Evolutionary conservation across 2,329 filamentous ascomycete species (phyloP).

Genomic region (Teratosphaeria epicoccoides): DNA sequence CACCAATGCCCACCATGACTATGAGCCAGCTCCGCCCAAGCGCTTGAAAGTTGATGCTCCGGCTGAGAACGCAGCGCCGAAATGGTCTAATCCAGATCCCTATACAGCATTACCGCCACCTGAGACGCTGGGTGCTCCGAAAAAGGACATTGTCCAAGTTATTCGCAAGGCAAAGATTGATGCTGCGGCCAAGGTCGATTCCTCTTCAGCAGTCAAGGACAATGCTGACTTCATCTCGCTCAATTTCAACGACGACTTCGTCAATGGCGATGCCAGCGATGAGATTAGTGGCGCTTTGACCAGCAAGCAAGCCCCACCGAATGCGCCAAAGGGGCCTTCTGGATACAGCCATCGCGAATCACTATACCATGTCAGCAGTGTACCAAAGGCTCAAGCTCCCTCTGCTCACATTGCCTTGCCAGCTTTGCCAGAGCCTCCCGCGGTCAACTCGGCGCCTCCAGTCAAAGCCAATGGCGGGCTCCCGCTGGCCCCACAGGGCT

Average conservation of each 20-base stretch:
- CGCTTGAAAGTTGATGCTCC: conserved; percentile 17
- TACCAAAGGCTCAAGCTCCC: not conserved
- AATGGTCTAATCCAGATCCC: conserved; percentile 93
- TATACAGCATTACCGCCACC: conserved; percentile 79
- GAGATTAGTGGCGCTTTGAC: conserved; percentile 15
- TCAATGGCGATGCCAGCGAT: conserved; percentile 23
- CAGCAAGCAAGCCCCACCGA: not conserved
- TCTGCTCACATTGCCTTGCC: not conserved
- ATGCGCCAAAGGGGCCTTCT: not conserved
- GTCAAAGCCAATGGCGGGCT: conserved; percentile 1
- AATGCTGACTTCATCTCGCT: conserved; percentile 81
- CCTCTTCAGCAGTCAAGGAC: conserved; percentile 24
- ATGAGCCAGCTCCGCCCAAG: conserved; percentile 21
- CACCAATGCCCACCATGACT: conserved; percentile 8
- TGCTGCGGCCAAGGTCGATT: conserved; percentile 44
- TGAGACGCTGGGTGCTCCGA: conserved; percentile 62
- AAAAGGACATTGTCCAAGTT: conserved; percentile 76
- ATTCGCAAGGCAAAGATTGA: conserved; percentile 81
- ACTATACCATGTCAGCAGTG: conserved; percentile 13
- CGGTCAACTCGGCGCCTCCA: not conserved
- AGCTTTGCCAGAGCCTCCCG: not conserved
- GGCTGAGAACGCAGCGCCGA: conserved; percentile 41
- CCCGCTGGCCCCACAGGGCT: conserved; percentile 9
- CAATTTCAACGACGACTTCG: conserved; percentile 12
- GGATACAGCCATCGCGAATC: conserved; percentile 27